phyloP scores from a whole-genome alignment of 2,329 filamentous ascomycete genomes.

The Epichloe hybrida region DNA sequence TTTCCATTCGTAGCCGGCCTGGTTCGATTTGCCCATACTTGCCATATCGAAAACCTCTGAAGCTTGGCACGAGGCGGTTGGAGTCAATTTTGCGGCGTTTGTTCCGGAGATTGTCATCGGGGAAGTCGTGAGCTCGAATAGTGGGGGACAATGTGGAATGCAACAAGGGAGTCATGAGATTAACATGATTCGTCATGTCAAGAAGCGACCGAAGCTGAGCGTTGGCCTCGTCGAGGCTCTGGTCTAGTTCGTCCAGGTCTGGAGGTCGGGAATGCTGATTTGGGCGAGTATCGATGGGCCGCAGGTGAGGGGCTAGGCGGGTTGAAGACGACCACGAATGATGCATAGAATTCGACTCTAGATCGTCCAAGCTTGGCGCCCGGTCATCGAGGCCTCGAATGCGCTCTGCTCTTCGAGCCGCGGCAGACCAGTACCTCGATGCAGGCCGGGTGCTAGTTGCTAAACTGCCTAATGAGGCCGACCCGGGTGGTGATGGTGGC shows the following conservation, averaged over 20 bases:
- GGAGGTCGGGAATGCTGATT: conserved; percentile 8
- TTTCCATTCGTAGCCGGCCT: conserved; percentile 70
- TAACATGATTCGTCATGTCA: conserved; percentile 23
- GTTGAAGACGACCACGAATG: conserved; percentile 13
- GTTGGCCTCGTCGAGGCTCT: conserved; percentile 28
- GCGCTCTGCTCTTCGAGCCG: conserved; percentile 22
- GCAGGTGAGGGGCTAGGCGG: conserved; percentile 14
- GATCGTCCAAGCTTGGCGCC: conserved; percentile 13
- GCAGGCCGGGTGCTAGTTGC: conserved; percentile 2
- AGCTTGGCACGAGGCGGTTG: conserved; percentile 37
- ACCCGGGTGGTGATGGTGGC: conserved; percentile 1
- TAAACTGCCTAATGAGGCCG: background rate
- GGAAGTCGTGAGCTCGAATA: conserved; percentile 23
- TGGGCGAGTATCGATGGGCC: conserved; percentile 10
- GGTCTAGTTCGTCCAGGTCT: conserved; percentile 24
- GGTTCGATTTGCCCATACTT: conserved; percentile 77
- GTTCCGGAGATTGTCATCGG: conserved; percentile 36
- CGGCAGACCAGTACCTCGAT: conserved; percentile 13
- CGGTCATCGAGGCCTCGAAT: conserved; percentile 21
- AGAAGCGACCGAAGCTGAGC: conserved; percentile 29
- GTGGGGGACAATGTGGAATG: conserved; percentile 21
- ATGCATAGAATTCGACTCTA: conserved; percentile 14
- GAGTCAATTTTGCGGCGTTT: conserved; percentile 62
- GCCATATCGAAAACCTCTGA: conserved; percentile 61
- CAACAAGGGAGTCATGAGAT: conserved; percentile 15